A percentile compares a stretch with the other conserved stretches of the same genome.
Conservation (phyloP, 2,329 filamentous ascomycete species). For the Ophiostoma novo-ulmi region DNA sequence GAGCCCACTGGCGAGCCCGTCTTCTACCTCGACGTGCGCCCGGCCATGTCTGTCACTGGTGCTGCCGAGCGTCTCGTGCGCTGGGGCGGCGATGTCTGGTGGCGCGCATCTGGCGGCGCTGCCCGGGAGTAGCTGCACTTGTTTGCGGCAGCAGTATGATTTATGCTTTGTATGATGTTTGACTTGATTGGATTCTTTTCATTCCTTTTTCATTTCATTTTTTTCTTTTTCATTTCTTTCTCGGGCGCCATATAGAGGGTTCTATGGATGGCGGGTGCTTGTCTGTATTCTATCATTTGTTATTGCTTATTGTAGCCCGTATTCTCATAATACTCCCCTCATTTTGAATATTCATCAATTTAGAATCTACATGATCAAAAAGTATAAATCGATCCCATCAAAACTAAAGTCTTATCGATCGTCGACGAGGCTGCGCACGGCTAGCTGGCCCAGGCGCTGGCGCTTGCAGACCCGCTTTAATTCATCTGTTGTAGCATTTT, state of each 20-base stretch:
- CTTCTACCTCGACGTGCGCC: conserved; percentile 91
- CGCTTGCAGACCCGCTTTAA: conserved; percentile 5
- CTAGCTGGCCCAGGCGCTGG: not conserved
- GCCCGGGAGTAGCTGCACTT: conserved; percentile 42
- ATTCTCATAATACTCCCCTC: conserved; percentile 15
- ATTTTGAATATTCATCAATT: conserved; percentile 4
- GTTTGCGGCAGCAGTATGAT: not conserved
- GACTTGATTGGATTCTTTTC: not conserved
- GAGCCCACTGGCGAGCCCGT: conserved; percentile 85
- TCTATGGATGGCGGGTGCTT: conserved; percentile 10
- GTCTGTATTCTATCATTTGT: not conserved
- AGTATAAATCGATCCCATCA: not conserved
- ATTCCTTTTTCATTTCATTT: not conserved
- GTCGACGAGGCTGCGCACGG: conserved; percentile 12
- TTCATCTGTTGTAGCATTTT: not conserved
- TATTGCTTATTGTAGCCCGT: not conserved
- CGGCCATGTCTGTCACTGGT: conserved; percentile 74
- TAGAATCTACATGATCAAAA: not conserved
- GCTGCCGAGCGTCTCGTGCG: conserved; percentile 77
- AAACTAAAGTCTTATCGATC: not conserved
- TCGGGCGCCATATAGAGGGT: conserved; percentile 9
- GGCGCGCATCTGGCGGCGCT: conserved; percentile 72
- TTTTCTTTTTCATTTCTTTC: not conserved
- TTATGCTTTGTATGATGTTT: conserved; percentile 13
- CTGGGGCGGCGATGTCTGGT: conserved; percentile 94